phyloP scores from a whole-genome alignment of 306 rosid species.

The Cercis canadensis region DNA sequence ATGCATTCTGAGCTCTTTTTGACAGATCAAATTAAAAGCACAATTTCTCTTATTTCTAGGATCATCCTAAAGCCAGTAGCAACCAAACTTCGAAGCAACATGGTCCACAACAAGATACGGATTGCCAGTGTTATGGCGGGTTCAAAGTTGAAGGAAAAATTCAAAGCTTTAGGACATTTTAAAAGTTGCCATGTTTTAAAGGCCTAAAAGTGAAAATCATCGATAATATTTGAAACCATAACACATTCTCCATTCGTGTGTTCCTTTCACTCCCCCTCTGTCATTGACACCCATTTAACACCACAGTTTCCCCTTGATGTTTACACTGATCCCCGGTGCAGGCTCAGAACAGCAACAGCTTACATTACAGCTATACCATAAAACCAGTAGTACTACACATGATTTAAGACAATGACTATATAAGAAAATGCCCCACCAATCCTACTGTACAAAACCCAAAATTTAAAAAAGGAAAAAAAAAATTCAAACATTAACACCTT shows the following conservation, averaged over 20 bases:
- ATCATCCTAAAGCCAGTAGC: constrained; percentile 19
- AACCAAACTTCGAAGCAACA: constrained; percentile 2
- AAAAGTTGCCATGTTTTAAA: background rate
- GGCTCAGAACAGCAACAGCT: constrained; percentile 40
- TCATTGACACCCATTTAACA: constrained; percentile 26
- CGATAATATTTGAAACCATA: constrained; percentile 9
- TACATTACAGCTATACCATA: constrained; percentile 30
- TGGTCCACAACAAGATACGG: constrained; percentile 16
- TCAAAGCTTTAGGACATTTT: background rate
- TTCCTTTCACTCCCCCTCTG: constrained; percentile 41
- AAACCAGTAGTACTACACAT: constrained; percentile 38
- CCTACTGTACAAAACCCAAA: constrained; percentile 68
- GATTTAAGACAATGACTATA: constrained; percentile 36
- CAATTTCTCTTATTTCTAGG: constrained; percentile 6
- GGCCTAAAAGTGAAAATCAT: background rate
- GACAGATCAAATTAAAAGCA: constrained; percentile 25
- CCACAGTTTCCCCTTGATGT: constrained; percentile 35
- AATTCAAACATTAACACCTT: constrained; percentile 46
- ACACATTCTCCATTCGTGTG: constrained; percentile 38
- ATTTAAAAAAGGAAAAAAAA: constrained; percentile 8
- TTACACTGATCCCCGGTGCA: constrained; percentile 30
- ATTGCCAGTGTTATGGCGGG: background rate
- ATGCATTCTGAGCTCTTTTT: constrained; percentile 30
- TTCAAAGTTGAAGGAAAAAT: background rate
- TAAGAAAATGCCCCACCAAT: constrained; percentile 52